Evolutionary conservation across 352 stramenopile genomes (phyloP).

Genomic region (Phytophthora pisi): DNA sequence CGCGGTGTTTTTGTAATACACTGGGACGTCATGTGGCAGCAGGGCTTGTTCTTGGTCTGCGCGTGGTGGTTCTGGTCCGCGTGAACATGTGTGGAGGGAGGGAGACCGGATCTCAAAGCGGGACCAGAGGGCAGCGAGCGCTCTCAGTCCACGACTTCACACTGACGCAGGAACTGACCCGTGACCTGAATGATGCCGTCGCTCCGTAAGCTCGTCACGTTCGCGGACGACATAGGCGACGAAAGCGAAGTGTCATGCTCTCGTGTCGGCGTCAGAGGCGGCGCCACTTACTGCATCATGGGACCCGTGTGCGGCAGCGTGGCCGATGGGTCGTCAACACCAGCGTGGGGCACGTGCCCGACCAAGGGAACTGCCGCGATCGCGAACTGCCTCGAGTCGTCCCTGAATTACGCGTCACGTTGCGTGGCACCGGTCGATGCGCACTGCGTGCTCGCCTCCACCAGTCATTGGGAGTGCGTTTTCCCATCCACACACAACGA

Average conservation of each 20-base stretch:
- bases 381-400: slow-evolving; percentile 26
- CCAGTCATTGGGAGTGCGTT: slow-evolving; percentile 42
- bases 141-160: slow-evolving; percentile 21
- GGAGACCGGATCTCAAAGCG: neutral
- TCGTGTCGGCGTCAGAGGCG: slow-evolving; percentile 41
- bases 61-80: slow-evolving; percentile 24
- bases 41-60: slow-evolving; percentile 1
- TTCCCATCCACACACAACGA: slow-evolving; percentile 17
- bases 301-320: slow-evolving; percentile 42
- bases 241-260: slow-evolving; percentile 23
- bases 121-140: neutral
- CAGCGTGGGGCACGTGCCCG: slow-evolving; percentile 37
- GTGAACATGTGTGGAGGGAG: slow-evolving; percentile 11
- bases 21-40: slow-evolving; percentile 4
- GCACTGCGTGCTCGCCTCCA: slow-evolving; percentile 38
- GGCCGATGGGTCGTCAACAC: slow-evolving; percentile 8
- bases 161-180: neutral
- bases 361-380: slow-evolving; percentile 40
- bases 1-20: neutral
- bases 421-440: slow-evolving; percentile 52
- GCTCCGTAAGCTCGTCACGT: slow-evolving; percentile 18
- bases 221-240: slow-evolving; percentile 1
- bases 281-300: slow-evolving; percentile 56
- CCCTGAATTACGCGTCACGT: slow-evolving; percentile 32
- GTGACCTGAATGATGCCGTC: neutral